Conservation (phyloP, 2,329 filamentous ascomycete genomes). For the Colletotrichum kahawae region DNA sequence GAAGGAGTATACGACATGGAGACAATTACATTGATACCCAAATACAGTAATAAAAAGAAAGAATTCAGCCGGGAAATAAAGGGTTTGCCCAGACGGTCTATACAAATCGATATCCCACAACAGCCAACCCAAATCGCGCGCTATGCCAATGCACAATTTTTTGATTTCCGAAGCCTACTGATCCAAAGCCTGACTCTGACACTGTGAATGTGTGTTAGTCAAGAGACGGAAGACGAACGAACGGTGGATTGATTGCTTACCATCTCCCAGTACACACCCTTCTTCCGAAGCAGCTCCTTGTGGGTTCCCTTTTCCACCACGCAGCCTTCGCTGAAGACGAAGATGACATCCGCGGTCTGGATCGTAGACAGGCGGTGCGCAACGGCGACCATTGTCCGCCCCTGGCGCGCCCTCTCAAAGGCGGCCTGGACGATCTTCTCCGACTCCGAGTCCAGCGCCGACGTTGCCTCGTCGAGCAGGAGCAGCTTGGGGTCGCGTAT, state of each 20-base stretch:
- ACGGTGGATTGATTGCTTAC: background rate
- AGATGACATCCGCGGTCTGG: conserved; percentile 48
- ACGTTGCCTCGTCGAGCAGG: conserved; percentile 64
- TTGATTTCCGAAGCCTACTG: background rate
- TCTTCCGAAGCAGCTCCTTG: conserved; percentile 18
- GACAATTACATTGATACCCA: background rate
- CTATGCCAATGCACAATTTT: background rate
- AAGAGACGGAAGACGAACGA: background rate
- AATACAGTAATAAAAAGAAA: background rate
- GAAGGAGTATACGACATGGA: background rate
- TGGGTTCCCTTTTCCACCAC: conserved; percentile 48
- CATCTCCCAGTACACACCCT: conserved; percentile 24
- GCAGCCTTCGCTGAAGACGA: conserved; percentile 45
- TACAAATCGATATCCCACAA: background rate
- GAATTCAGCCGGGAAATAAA: background rate
- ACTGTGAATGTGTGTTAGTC: conserved; percentile 9
- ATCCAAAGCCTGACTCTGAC: conserved; percentile 23
- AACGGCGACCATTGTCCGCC: conserved; percentile 43
- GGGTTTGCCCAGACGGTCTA: background rate
- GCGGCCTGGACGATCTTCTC: conserved; percentile 56
- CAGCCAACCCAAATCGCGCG: background rate
- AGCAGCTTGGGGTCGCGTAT: conserved; percentile 55
- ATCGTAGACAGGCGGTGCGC: conserved; percentile 49
- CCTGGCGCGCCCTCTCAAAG: conserved; percentile 30
- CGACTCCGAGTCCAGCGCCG: conserved; percentile 58